Percentiles rank a stretch among this genome's conserved stretches.
Conservation (phyloP, 2,329 filamentous ascomycete species). For the Plectosphaerella plurivora region DNA sequence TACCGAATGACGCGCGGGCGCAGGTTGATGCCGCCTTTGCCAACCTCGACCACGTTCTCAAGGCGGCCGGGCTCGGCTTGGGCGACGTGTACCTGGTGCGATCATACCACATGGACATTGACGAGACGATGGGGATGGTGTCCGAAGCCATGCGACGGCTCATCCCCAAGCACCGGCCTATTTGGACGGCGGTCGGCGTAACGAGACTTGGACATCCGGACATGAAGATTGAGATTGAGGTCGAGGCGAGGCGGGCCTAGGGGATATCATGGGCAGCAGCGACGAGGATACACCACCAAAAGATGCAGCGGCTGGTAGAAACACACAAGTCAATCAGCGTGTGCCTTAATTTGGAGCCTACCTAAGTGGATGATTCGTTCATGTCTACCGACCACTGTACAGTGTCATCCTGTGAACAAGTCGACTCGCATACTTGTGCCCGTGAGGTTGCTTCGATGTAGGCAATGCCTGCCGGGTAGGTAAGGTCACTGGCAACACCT, state of each 20-base stretch:
- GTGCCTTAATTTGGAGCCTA: no score
- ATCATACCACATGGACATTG: slow-evolving; percentile 17
- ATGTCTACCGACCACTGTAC: no score
- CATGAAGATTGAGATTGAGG: slow-evolving; percentile 5
- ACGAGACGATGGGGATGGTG: slow-evolving; percentile 4
- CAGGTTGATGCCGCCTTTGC: slow-evolving; percentile 11
- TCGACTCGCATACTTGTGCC: no score
- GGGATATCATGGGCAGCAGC: neutral
- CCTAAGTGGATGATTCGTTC: no score
- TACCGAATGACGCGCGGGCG: slow-evolving; percentile 5
- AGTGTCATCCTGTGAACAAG: no score
- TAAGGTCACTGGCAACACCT: no score
- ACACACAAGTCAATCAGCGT: no score
- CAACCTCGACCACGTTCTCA: slow-evolving; percentile 18
- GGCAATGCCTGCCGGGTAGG: no score
- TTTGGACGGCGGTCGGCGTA: slow-evolving; percentile 3
- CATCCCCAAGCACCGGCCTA: slow-evolving; percentile 1
- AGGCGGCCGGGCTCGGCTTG: slow-evolving; percentile 17
- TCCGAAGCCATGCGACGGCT: neutral
- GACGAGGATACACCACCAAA: no score
- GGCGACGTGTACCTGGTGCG: slow-evolving; percentile 21
- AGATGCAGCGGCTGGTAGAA: no score
- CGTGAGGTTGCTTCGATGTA: no score
- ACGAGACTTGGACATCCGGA: neutral
- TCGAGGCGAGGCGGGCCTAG: slow-evolving; percentile 2